Evolutionary conservation across 768 basidiomycete species (phyloP), one percentile per base, ranked within the genome.

Genomic region (Trametes meyenii): DNA sequence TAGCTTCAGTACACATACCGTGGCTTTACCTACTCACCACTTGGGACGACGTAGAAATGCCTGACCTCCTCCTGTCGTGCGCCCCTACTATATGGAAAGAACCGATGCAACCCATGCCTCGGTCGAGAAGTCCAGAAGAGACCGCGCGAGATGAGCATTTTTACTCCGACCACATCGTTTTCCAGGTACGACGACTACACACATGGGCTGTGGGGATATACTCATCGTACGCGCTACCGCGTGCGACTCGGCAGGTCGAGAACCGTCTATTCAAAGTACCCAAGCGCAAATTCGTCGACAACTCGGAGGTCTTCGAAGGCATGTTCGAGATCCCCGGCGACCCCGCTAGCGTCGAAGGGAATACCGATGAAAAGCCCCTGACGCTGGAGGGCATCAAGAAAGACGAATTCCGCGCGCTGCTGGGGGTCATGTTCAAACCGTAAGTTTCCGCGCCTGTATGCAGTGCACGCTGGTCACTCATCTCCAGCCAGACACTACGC

Each of bases 341-440:
- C 2, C 39, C 12, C 14, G 39, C 6, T 3, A 35, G 43, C n/a
- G 39, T 43, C 26, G 68, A 71, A 36, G 70, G 70, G 16, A 23
- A 51, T 11, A 62, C 60, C 33, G 64, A 69, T n/a, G 61, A 64
- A 11, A 36, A 61, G 23, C 68, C 70, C 0, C 56, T 71, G 39
- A 29, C 17, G 10, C 19, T 71, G 26, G 58, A 61, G 3, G 60
- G 43, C 1, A 67, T 66, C 26, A 35, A 54, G 23, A 43, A 13
- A 10, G 42, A 40, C 0, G 67, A 68, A 24, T 61, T 71, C n/a
- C 60, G 65, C 2, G 42, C 49, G 10, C 50, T 71, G 16, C 59
- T 71, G 14, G 55, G 52, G 2, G 66, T 66, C 43, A 64, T 71
- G 38, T 67, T 68, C 45, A 59, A 43, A 7, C 58, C 65, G 70